These are phyloP conservation scores for Termitomyces sp. DNA, from an alignment of 1,284 basidiomycete species.

Conservation along the genomic window DNA sequence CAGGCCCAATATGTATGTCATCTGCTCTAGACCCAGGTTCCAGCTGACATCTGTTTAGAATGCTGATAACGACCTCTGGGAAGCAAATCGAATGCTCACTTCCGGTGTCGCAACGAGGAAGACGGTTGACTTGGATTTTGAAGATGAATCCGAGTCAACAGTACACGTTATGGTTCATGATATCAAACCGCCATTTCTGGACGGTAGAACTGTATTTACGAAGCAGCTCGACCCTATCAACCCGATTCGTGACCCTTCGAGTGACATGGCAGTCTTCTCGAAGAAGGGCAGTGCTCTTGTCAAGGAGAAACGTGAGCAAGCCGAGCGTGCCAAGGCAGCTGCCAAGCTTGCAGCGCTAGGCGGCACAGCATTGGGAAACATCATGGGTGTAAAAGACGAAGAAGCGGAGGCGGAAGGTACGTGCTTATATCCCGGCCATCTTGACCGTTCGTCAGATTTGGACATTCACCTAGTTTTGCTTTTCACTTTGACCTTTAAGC, in stretches of 20 bases:
- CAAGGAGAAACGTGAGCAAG: slow-evolving; percentile 92
- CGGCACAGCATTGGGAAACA: slow-evolving; percentile 92
- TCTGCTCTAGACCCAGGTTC: not conserved
- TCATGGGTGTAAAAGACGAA: slow-evolving; percentile 96
- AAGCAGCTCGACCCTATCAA: slow-evolving; percentile 97
- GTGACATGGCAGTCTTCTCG: slow-evolving; percentile 93
- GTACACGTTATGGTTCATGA: slow-evolving; percentile 98
- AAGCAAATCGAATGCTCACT: slow-evolving; percentile 94
- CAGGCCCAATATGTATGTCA: slow-evolving; percentile 89
- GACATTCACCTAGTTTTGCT: slow-evolving; percentile 67
- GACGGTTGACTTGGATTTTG: slow-evolving; percentile 84
- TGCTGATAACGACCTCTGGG: slow-evolving; percentile 97
- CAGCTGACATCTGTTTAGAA: slow-evolving; percentile 48
- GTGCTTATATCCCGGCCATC: slow-evolving; percentile 27
- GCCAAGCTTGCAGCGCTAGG: slow-evolving; percentile 92
- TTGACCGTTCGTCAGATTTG: slow-evolving; percentile 42
- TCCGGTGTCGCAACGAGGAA: slow-evolving; percentile 90
- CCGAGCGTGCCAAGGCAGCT: slow-evolving; percentile 92
- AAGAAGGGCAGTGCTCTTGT: slow-evolving; percentile 94
- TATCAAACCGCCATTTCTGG: slow-evolving; percentile 96
- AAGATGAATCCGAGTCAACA: slow-evolving; percentile 91
- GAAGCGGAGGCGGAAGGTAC: slow-evolving; percentile 82
- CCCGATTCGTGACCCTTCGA: slow-evolving; percentile 90
- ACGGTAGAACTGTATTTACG: slow-evolving; percentile 94
- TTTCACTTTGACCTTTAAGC: slow-evolving; percentile 38